These are phyloP conservation scores for Linnemannia elongata DNA, from an alignment of 192 early-diverging fungal species.

Conservation along the genomic window DNA sequence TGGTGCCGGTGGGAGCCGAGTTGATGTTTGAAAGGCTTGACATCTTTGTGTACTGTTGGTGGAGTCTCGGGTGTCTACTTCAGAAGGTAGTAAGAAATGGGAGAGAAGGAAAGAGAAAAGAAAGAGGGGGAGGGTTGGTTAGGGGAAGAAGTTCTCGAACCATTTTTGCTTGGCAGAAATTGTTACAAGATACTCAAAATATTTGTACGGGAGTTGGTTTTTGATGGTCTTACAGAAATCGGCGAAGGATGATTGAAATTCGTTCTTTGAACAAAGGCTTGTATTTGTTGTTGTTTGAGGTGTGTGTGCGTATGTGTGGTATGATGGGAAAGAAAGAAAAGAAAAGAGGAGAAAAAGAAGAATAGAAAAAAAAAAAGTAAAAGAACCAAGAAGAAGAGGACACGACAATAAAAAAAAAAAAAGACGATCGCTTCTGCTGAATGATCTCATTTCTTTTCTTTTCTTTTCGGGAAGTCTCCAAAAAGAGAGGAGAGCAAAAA, in stretches of 20 bases:
- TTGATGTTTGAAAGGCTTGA: constrained; percentile 17
- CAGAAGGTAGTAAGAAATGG: neutral
- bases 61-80: neutral
- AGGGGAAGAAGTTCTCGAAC: neutral
- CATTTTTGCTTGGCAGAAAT: neutral
- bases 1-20: neutral
- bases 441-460: constrained; percentile 1
- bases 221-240: neutral
- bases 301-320: neutral
- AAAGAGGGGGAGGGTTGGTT: neutral
- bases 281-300: neutral
- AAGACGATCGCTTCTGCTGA: neutral
- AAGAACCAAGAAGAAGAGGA: neutral
- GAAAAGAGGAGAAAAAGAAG: neutral
- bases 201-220: neutral
- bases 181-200: neutral
- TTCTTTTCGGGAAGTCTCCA: neutral
- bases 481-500: neutral
- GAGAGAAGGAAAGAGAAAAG: neutral
- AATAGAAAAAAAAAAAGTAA: neutral
- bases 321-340: neutral
- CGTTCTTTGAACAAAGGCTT: neutral
- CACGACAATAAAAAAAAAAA: neutral
- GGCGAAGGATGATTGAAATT: neutral
- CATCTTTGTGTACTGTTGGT: neutral